Evolutionary conservation across 2,329 filamentous ascomycete genomes (phyloP).

Genomic region (Plectosphaerella cucumerina): DNA sequence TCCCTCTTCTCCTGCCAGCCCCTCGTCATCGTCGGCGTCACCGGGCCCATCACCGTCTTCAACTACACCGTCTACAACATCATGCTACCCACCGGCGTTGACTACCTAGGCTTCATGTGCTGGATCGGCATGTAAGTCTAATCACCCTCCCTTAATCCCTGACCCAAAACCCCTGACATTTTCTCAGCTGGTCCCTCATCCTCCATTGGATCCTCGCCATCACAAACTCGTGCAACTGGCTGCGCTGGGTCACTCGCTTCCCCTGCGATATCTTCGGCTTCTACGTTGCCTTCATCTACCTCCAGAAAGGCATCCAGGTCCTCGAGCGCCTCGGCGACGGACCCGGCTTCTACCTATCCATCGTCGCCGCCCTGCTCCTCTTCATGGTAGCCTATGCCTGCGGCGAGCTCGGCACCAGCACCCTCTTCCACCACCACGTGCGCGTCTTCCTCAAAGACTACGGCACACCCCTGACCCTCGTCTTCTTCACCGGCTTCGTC

Average conservation of each 20-base stretch:
- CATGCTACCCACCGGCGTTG: constrained; percentile 68
- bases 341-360: constrained; percentile 72
- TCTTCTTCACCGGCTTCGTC: constrained; percentile 89
- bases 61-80: constrained; percentile 95
- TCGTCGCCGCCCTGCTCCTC: constrained; percentile 72
- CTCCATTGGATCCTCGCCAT: constrained; percentile 82
- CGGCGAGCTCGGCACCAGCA: constrained; percentile 65
- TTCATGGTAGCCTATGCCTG: constrained; percentile 73
- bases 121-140: constrained; percentile 72
- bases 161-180: no score
- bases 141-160: neutral
- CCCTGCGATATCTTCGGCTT: constrained; percentile 93
- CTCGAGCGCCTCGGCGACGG: constrained; percentile 67
- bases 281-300: constrained; percentile 87
- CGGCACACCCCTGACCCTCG: constrained; percentile 73
- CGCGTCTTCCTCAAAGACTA: constrained; percentile 87
- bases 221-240: constrained; percentile 80
- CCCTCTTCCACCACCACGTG: constrained; percentile 69
- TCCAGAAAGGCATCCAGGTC: constrained; percentile 87
- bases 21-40: constrained; percentile 86
- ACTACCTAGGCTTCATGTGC: constrained; percentile 87
- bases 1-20: constrained; percentile 76
- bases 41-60: constrained; percentile 88
- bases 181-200: constrained; percentile 68
- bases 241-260: constrained; percentile 88